These are phyloP conservation scores for Stagonosporopsis vannaccii DNA, from an alignment of 2,329 filamentous ascomycete species.

Conservation along the genomic window DNA sequence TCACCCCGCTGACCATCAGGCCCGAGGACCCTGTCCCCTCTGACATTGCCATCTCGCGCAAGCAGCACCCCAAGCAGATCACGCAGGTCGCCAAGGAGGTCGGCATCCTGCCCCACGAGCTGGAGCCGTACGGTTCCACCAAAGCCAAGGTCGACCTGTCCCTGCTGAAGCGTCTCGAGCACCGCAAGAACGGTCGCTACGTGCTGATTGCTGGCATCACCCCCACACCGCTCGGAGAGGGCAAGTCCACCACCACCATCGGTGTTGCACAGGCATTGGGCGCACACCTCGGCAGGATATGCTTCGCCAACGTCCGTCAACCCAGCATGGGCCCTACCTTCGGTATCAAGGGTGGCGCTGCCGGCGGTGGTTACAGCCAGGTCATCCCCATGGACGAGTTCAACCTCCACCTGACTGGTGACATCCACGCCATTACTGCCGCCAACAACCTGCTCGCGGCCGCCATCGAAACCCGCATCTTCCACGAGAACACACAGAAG, in stretches of 20 bases:
- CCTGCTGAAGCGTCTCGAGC: slow-evolving; percentile 81
- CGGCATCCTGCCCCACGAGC: slow-evolving; percentile 84
- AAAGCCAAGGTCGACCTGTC: slow-evolving; percentile 94
- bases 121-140: slow-evolving; percentile 93
- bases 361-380: slow-evolving; percentile 96
- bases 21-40: slow-evolving; percentile 85
- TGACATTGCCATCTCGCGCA: slow-evolving; percentile 89
- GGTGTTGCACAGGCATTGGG: slow-evolving; percentile 92
- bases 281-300: slow-evolving; percentile 83
- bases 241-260: slow-evolving; percentile 98
- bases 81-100: slow-evolving; percentile 83
- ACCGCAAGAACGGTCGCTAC: slow-evolving; percentile 89
- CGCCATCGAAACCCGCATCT: slow-evolving; percentile 96
- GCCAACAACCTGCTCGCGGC: slow-evolving; percentile 97
- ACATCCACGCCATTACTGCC: slow-evolving; percentile 96
- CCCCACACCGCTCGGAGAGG: slow-evolving; percentile 93
- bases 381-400: slow-evolving; percentile 99
- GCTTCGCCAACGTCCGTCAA: slow-evolving; percentile 96
- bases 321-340: slow-evolving; percentile 98
- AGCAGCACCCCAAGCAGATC: slow-evolving; percentile 91
- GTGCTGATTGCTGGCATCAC: slow-evolving; percentile 95
- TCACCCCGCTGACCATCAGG: slow-evolving; percentile 84
- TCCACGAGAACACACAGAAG: slow-evolving; percentile 96
- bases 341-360: slow-evolving; percentile 97
- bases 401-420: slow-evolving; percentile 95